Evolutionary conservation across 495 filamentous ascomycete species (phyloP), one percentile per base, ranked within the genome.

Genomic region (Penicillium samsonianum): DNA sequence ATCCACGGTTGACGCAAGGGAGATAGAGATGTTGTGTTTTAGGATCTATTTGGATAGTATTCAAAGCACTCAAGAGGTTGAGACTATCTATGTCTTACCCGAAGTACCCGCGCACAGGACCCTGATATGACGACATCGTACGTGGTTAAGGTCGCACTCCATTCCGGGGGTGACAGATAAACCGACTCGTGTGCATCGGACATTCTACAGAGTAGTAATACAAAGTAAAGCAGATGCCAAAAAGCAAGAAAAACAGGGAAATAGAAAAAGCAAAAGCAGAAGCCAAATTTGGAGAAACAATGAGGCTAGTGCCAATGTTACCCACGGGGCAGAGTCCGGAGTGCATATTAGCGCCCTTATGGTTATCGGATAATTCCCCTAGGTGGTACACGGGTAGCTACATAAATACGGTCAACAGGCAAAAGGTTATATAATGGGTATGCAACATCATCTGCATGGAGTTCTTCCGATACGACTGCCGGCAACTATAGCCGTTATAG

Each of bases 1-100:
- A 65, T 62, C 69, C 72, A 75, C 58, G 67, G 65, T 70, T 64
- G 57, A 66, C 57, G 72, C 70, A 76, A 74, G 73, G 73, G 70
- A 68, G 50, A n/a, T n/a, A n/a, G 23, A 25, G 23, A 4, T 19
- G 50, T 38, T 54, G 25, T 50, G n/a, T 51, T 35, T 6, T 17
- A 43, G 45, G 31, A 31, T 33, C 11, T 14, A 33, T 10, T 33
- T 25, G 14, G 22, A 33, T 43, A 11, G 31, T 44, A 46, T 54
- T 38, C n/a, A 22, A 41, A 4, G 2, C 11, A 33, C 30, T 23
- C 17, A n/a, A 30, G 12, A 35, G 1, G 10, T 19, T 50, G 47
- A 37, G 47, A 50, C 7, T 50, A 12, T 40, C 37, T 50, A 17
- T 50, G 12, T 42, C 25, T 38, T 20, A 25, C 23, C 4, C 23